Conservation (phyloP, 164 flowering plant species). For the Liriodendron chinense region DNA sequence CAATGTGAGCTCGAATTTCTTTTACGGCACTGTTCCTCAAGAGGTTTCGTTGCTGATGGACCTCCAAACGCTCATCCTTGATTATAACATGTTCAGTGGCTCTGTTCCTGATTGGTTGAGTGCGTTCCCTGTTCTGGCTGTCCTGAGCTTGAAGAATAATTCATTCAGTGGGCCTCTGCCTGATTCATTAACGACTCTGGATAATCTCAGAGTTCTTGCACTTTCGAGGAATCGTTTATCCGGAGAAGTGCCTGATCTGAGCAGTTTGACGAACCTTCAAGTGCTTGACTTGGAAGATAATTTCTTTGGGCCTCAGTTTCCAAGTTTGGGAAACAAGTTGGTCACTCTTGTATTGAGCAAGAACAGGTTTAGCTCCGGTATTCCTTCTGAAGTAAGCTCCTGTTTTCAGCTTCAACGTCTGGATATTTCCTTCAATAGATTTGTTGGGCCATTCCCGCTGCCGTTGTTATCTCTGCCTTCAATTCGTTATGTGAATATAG, state of each 20-base stretch:
- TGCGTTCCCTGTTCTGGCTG: constrained; percentile 50
- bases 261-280: constrained; percentile 79
- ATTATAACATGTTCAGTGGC: constrained; percentile 70
- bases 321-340: constrained; percentile 56
- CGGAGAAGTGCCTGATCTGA: constrained; percentile 82
- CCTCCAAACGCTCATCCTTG: constrained; percentile 79
- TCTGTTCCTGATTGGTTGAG: constrained; percentile 55
- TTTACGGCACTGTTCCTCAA: constrained; percentile 59
- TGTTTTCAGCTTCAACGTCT: constrained; percentile 62
- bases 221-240: constrained; percentile 64
- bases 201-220: constrained; percentile 62
- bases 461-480: constrained; percentile 71
- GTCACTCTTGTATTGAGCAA: constrained; percentile 56
- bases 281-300: constrained; percentile 78
- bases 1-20: constrained; percentile 76
- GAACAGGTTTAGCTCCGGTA: constrained; percentile 68
- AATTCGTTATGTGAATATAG: constrained; percentile 55
- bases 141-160: constrained; percentile 77
- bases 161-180: constrained; percentile 66
- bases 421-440: constrained; percentile 75
- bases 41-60: constrained; percentile 45
- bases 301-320: constrained; percentile 71
- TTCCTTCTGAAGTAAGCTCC: constrained; percentile 59
- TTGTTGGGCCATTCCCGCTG: constrained; percentile 73
- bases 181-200: constrained; percentile 44